Percentiles rank a stretch among this genome's conserved stretches.
Evolutionary conservation across 2,329 filamentous ascomycete species (phyloP).

Genomic region (Aureobasidium sp.): DNA sequence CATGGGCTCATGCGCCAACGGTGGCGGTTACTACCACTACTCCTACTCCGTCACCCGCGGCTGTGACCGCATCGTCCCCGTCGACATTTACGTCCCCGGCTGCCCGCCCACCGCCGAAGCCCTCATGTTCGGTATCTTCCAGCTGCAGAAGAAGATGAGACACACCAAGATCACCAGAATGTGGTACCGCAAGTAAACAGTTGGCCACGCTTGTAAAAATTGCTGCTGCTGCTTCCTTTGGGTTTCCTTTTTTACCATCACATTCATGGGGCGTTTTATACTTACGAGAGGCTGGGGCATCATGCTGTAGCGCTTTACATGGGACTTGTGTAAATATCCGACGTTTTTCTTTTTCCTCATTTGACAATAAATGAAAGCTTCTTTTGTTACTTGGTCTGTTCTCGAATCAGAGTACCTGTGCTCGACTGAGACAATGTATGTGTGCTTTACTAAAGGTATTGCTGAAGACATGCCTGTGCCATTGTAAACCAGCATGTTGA

Average conservation of each 20-base stretch:
- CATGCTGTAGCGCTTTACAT: slow-evolving; percentile 9
- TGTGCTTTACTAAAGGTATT: no score
- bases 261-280: slow-evolving; percentile 12
- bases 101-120: slow-evolving; percentile 53
- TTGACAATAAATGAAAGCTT: slow-evolving; percentile 8
- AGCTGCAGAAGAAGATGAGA: slow-evolving; percentile 70
- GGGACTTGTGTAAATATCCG: slow-evolving; percentile 11
- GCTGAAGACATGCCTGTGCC: no score
- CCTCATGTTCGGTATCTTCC: slow-evolving; percentile 58
- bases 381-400: not conserved
- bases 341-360: not conserved
- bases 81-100: slow-evolving; percentile 73
- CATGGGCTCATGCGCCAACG: slow-evolving; percentile 80
- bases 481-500: no score
- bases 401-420: not conserved
- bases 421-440: not conserved
- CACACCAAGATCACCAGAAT: slow-evolving; percentile 47
- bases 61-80: slow-evolving; percentile 69
- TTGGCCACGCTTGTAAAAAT: not conserved
- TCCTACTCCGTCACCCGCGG: slow-evolving; percentile 70
- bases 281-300: slow-evolving; percentile 8
- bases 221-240: not conserved
- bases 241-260: not conserved
- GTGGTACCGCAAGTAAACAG: slow-evolving; percentile 46
- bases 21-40: slow-evolving; percentile 79